Evolutionary conservation across 2,329 filamentous ascomycete genomes (phyloP).

Genomic region (Gnomoniopsis sp.): DNA sequence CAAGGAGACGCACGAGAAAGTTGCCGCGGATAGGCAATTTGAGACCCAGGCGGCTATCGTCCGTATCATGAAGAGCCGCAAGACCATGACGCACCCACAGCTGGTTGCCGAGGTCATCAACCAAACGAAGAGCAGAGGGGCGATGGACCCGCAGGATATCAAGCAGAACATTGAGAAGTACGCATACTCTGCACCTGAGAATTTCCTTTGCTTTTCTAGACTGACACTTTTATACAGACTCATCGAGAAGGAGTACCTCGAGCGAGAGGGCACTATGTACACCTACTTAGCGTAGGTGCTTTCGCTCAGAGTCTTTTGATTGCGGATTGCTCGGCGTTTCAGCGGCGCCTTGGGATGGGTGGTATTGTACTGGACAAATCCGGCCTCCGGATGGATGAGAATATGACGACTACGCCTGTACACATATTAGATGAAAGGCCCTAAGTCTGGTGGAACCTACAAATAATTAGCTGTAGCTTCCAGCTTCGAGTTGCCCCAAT

Average conservation of each 20-base stretch:
- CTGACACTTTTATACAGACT: constrained; percentile 47
- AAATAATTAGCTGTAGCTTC: neutral
- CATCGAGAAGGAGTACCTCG: constrained; percentile 92
- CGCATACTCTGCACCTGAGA: constrained; percentile 25
- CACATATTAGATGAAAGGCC: neutral
- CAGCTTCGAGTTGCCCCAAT: too few relatives aligned
- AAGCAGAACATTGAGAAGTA: constrained; percentile 97
- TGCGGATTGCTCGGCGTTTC: neutral
- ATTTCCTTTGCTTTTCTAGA: neutral
- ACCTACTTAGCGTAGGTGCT: constrained; percentile 63
- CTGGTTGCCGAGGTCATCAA: constrained; percentile 90
- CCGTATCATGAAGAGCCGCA: constrained; percentile 92
- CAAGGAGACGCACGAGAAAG: constrained; percentile 85
- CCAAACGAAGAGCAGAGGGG: constrained; percentile 81
- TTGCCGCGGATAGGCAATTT: constrained; percentile 85
- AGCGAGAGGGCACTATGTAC: constrained; percentile 70
- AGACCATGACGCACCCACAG: constrained; percentile 81
- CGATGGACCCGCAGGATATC: constrained; percentile 80
- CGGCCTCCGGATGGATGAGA: neutral
- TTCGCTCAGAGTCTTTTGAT: neutral
- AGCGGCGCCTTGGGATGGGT: neutral
- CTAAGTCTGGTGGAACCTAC: neutral
- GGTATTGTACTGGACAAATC: neutral
- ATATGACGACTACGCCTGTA: neutral
- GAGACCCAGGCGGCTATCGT: constrained; percentile 98